A percentile compares a stretch with the other conserved stretches of the same genome.
Evolutionary conservation across 2,329 filamentous ascomycete species (phyloP).

Genomic region (Aotearoamyces nothofagi): DNA sequence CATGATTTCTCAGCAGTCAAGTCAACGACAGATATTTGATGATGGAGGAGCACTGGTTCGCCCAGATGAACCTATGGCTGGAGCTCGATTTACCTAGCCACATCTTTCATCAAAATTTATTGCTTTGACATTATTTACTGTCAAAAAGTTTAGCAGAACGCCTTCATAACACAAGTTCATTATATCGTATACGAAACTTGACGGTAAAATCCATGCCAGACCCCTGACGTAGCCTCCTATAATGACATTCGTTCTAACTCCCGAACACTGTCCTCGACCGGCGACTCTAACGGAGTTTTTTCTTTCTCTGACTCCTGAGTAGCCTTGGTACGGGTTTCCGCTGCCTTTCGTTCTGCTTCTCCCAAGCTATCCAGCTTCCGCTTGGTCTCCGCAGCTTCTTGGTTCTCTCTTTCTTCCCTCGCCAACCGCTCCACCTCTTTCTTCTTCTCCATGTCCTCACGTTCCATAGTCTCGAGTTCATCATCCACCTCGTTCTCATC

Average conservation of each 20-base stretch:
- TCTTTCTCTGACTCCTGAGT: neutral
- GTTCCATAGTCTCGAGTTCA: slow-evolving; percentile 62
- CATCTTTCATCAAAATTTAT: no score
- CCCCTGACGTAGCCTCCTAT: no score
- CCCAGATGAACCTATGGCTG: no score
- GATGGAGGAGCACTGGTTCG: no score
- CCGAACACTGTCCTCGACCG: neutral
- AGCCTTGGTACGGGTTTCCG: neutral
- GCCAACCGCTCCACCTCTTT: slow-evolving; percentile 28
- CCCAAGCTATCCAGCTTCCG: slow-evolving; percentile 14
- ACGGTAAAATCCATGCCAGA: no score
- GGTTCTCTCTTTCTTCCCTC: slow-evolving; percentile 22
- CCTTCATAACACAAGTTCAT: no score
- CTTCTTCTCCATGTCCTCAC: slow-evolving; percentile 27
- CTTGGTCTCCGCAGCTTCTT: slow-evolving; percentile 16
- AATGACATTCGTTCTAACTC: slow-evolving; percentile 15
- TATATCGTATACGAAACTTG: no score
- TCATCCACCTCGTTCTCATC: slow-evolving; percentile 80
- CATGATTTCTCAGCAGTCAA: no score
- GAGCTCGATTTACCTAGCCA: no score
- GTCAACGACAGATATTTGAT: no score
- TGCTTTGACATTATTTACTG: no score
- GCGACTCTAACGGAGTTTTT: neutral
- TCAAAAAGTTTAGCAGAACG: no score
- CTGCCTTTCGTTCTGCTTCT: slow-evolving; percentile 8